These are phyloP conservation scores for Neurospora intermedia DNA, from an alignment of 495 filamentous ascomycete genomes.

Conservation along the genomic window DNA sequence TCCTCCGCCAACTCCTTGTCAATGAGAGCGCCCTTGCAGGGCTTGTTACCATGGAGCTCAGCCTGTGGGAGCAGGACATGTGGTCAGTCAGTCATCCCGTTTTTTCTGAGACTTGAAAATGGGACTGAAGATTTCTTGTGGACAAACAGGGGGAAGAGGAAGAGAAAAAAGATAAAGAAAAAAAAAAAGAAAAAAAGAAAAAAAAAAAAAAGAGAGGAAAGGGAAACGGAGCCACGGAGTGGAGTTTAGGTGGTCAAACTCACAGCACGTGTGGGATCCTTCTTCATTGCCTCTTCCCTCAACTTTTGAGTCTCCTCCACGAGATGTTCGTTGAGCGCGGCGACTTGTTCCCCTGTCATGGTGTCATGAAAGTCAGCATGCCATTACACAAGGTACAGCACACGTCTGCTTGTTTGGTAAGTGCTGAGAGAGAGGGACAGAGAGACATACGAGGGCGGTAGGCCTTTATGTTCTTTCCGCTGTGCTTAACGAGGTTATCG, in stretches of 20 bases:
- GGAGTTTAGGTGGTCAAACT: not conserved
- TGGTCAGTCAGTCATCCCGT: not conserved
- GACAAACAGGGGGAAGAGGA: not conserved
- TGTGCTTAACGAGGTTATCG: conserved; percentile 7
- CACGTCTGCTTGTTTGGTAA: not conserved
- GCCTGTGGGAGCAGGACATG: conserved; percentile 5
- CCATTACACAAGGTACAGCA: not conserved
- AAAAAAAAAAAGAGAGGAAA: too few relatives aligned
- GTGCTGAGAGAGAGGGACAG: not conserved
- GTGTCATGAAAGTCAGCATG: not conserved
- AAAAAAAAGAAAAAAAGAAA: not conserved
- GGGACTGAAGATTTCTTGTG: not conserved
- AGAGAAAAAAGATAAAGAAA: not conserved
- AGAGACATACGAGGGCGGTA: conserved; percentile 12
- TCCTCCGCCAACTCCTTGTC: conserved; percentile 19
- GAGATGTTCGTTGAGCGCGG: conserved; percentile 8
- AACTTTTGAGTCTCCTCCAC: conserved; percentile 5
- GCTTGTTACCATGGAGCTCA: conserved; percentile 12
- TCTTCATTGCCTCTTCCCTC: conserved; percentile 11
- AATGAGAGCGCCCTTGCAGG: conserved; percentile 13
- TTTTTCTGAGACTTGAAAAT: not conserved
- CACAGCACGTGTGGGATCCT: conserved; percentile 15
- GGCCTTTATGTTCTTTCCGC: conserved; percentile 16
- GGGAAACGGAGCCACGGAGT: not conserved
- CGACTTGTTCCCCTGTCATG: conserved; percentile 9